Percentiles rank a stretch among this genome's conserved stretches.
phyloP scores from a whole-genome alignment of 2,329 filamentous ascomycete species.

The Zalaria obscura region DNA sequence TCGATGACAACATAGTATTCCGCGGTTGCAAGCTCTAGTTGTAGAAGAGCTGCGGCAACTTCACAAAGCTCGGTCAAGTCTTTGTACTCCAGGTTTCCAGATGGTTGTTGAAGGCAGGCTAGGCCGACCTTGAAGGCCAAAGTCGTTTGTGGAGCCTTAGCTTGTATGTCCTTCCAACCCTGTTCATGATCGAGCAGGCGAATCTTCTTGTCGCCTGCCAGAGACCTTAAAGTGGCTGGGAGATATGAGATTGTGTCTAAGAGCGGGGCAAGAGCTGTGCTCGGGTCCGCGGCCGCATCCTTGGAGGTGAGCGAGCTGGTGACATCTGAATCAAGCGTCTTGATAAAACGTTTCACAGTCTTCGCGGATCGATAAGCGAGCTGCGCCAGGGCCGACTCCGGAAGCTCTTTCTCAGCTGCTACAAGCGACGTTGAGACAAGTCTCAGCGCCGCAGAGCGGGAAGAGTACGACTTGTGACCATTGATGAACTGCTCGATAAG shows the following conservation, averaged over 20 bases:
- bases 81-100: too few relatives aligned
- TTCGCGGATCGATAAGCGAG: conserved; percentile 2
- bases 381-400: not conserved
- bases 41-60: too few relatives aligned
- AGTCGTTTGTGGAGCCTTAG: too few relatives aligned
- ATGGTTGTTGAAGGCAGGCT: too few relatives aligned
- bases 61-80: too few relatives aligned
- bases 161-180: too few relatives aligned
- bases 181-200: too few relatives aligned
- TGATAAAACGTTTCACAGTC: conserved; percentile 1
- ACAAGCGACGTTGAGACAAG: not conserved
- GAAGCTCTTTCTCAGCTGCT: not conserved
- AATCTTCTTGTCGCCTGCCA: too few relatives aligned
- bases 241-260: too few relatives aligned
- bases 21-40: not conserved
- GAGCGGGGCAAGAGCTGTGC: not conserved
- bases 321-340: conserved; percentile 1
- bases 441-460: not conserved
- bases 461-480: not conserved
- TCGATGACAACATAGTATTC: conserved; percentile 3
- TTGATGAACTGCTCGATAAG: not conserved
- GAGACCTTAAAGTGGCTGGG: too few relatives aligned
- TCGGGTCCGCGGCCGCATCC: too few relatives aligned
- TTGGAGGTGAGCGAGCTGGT: not conserved
- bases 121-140: too few relatives aligned